Conservation (phyloP, 768 basidiomycete species). For the Floccularia luteovirens region DNA sequence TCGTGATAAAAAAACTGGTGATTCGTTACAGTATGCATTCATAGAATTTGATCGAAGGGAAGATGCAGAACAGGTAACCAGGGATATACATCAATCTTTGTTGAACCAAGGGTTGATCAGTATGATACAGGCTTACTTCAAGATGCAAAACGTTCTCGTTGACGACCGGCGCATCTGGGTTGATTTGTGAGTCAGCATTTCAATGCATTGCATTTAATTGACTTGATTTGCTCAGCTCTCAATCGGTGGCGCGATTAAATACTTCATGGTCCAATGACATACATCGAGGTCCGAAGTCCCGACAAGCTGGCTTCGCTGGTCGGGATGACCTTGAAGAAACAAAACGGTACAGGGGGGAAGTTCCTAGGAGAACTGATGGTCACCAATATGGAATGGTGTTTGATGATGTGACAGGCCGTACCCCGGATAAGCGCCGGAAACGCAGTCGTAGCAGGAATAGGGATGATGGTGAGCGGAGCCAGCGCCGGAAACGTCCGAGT, state of each 20-base stretch:
- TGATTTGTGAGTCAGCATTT: conserved; percentile 73
- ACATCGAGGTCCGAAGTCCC: conserved; percentile 34
- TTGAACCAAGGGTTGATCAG: conserved; percentile 4
- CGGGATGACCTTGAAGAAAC: conserved; percentile 72
- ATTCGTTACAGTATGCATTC: conserved; percentile 96
- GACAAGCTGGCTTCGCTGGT: conserved; percentile 52
- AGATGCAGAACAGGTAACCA: conserved; percentile 83
- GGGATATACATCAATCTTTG: neutral
- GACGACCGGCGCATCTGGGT: conserved; percentile 99
- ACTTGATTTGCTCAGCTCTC: conserved; percentile 46
- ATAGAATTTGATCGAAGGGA: conserved; percentile 95
- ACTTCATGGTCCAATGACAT: conserved; percentile 76
- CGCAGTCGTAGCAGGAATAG: conserved; percentile 46
- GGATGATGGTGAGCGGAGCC: conserved; percentile 20
- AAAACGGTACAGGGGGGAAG: conserved; percentile 51
- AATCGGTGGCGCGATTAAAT: conserved; percentile 90
- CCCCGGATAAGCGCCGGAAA: conserved; percentile 34
- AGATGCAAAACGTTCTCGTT: conserved; percentile 98
- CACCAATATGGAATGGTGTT: conserved; percentile 77
- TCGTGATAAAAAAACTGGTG: conserved; percentile 91
- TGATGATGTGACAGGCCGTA: conserved; percentile 52
- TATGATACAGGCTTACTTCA: conserved; percentile 79
- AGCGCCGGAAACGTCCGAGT: conserved; percentile 26
- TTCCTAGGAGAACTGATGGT: conserved; percentile 9
- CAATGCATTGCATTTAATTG: neutral